phyloP scores from a whole-genome alignment of 768 basidiomycete genomes.

The Suillus tomentosus region DNA sequence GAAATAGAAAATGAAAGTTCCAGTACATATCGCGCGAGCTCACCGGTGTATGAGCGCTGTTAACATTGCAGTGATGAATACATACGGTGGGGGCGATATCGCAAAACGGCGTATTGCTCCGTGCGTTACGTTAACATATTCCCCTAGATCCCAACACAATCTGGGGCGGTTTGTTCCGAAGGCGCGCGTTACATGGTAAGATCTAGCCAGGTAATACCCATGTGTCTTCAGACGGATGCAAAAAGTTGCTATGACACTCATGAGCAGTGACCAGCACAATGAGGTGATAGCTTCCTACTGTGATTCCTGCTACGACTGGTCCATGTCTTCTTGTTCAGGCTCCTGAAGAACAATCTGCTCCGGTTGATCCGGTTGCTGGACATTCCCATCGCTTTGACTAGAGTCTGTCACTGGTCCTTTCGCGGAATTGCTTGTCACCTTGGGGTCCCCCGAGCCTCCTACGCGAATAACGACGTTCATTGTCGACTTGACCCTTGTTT shows the following conservation, averaged over 20 bases:
- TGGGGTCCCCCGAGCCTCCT: constrained; percentile 54
- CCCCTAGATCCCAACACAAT: not conserved
- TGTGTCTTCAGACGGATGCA: not conserved
- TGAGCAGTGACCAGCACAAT: not conserved
- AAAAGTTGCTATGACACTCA: not conserved
- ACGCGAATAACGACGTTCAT: constrained; percentile 62
- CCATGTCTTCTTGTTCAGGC: constrained; percentile 46
- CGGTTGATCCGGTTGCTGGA: constrained; percentile 14
- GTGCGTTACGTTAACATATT: not conserved
- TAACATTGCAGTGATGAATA: too few species aligned
- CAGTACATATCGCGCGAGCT: not conserved
- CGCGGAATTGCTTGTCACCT: constrained; percentile 18
- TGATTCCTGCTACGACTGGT: constrained; percentile 22
- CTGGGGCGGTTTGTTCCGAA: not conserved
- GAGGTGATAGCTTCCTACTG: not conserved
- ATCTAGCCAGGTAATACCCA: not conserved
- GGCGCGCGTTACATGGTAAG: not conserved
- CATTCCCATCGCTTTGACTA: constrained; percentile 13
- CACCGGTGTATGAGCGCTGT: not conserved
- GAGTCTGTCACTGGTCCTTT: constrained; percentile 12
- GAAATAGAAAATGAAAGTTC: not conserved
- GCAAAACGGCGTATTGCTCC: not conserved
- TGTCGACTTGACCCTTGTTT: constrained; percentile 71
- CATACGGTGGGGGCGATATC: too few species aligned
- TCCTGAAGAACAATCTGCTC: constrained; percentile 41